Base-by-base conservation (phyloP, 1,139 yeast species). In the Sugiyamaella pinicola region DNA sequence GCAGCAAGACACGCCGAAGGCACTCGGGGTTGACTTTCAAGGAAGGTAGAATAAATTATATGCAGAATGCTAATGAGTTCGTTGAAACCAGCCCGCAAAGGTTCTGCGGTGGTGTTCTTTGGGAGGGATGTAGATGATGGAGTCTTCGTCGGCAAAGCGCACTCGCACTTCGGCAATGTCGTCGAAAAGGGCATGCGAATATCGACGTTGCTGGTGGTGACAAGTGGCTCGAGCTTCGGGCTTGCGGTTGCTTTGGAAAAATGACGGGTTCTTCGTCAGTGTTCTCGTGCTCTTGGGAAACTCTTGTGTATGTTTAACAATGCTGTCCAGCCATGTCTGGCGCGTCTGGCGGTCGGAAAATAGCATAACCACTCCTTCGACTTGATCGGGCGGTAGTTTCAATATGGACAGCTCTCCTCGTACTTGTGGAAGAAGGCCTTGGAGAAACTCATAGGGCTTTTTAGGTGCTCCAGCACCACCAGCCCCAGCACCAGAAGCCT, bases 151-250 rank as follows among this genome's bases (percentile, higher is more conserved):
- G 18, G 47, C 40, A 34, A 49, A 49, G 10, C 43, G 44, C 15
- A 51, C 51, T 7, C 45, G 52, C 10, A 35, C 33, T 24, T 42
- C 52, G 15, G 48, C 48, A 12, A 54, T 38, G 26, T 51, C 56
- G 12, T 53, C 55, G 24, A 53, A 46, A 13, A 53, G 46, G 9
- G 55, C 46, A 37, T 53, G 55, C 12, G 55, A 42, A 37, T 49
- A 53, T 22, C 51, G 50, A 12, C 48, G 26, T 17, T 28, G 26
- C 7, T 38, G 41, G 17, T 12, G 21, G 13, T 38, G 42, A 9
- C 17, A 7, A 6, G 29, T 19, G 2, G 41, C 9, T 18, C 5
- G 41, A 37, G 28, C 18, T 3, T 43, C 26, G 3, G 47, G 31
- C n/a, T 13, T 33, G 33, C 47, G 40, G 33, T 21, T 19, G 19